Base-by-base conservation (phyloP, 108 stramenopile species). In the Craspedostauros australis region DNA sequence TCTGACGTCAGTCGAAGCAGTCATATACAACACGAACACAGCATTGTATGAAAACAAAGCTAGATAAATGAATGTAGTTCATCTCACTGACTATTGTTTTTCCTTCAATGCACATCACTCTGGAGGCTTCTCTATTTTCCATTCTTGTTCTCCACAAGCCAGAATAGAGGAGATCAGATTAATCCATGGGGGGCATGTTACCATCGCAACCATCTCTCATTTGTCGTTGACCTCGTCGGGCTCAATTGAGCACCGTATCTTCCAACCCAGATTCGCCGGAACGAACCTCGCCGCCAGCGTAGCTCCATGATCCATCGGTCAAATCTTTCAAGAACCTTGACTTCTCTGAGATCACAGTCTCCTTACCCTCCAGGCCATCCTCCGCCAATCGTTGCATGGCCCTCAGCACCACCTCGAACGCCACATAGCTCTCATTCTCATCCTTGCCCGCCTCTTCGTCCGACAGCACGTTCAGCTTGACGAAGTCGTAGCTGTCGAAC, bases 401-500 rank as follows among this genome's bases (percentile, higher is more conserved):
- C 42, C 67, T 40, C 34, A 83, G 37, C 11, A 57, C 60, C 3
- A 83, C 82, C 32, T 63, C 62, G 54, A 86, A 86, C n/a, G 64
- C 64, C 38, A 86, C 50, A 44, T 44, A 86, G 12, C 66, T 76
- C 34, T 74, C 77, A 19, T 74, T 66, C 8, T 71, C 68, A 45
- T 74, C 37, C 11, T 62, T 46, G 3, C 47, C 56, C 5, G 19
- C 58, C 15, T 39, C 39, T 32, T 56, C 36, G 19, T 38, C 43
- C 24, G 19, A 22, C 0, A 57, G 5, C 6, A 45, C 39, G 24
- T 72, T 52, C 48, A 88, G 46, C 20, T 39, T 51, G 0, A 84
- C 76, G 67, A 88, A 88, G 9, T 78, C 71, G 51, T 68, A 82
- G n/a, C 69, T 69, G 57, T 88, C 87, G 54, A 88, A 88, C 87